A percentile compares a stretch with the other conserved stretches of the same genome.
Evolutionary conservation across 768 basidiomycete genomes (phyloP).

Genomic region (Myochromella boudieri): DNA sequence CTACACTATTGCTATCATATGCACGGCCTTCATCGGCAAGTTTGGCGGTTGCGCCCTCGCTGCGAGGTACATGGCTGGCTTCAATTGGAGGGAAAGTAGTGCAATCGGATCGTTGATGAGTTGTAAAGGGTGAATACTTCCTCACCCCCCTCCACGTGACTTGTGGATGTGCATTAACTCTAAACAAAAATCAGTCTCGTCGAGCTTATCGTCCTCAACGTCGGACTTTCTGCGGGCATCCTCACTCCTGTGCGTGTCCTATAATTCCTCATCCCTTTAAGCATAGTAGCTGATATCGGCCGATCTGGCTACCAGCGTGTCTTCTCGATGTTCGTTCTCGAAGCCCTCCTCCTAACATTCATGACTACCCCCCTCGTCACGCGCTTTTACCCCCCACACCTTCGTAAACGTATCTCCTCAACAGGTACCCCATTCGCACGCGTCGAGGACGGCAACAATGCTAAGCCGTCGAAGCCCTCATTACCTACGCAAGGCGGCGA

Average conservation of each 20-base stretch:
- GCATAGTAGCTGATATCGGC: neutral
- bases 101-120: conserved; percentile 93
- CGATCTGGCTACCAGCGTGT: conserved; percentile 45
- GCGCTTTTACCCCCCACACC: conserved; percentile 63
- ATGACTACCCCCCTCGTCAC: conserved; percentile 80
- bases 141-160: neutral
- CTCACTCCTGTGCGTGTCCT: conserved; percentile 47
- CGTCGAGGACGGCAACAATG: conserved; percentile 39
- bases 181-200: conserved; percentile 54
- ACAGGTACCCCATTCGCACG: conserved; percentile 48
- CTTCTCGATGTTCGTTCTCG: conserved; percentile 95
- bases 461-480: too few species aligned
- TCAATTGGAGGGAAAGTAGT: conserved; percentile 75
- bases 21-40: conserved; percentile 82
- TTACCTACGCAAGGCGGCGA: too few species aligned
- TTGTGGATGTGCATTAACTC: neutral
- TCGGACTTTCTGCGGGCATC: conserved; percentile 82
- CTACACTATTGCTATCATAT: conserved; percentile 78
- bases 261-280: neutral
- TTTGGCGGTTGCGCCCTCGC: conserved; percentile 82
- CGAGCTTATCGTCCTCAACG: conserved; percentile 94
- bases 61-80: conserved; percentile 66
- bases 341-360: conserved; percentile 80
- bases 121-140: conserved; percentile 75
- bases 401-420: conserved; percentile 47